Evolutionary conservation across 2,329 filamentous ascomycete species (phyloP).

Genomic region (Penicillium sclerotigenum): DNA sequence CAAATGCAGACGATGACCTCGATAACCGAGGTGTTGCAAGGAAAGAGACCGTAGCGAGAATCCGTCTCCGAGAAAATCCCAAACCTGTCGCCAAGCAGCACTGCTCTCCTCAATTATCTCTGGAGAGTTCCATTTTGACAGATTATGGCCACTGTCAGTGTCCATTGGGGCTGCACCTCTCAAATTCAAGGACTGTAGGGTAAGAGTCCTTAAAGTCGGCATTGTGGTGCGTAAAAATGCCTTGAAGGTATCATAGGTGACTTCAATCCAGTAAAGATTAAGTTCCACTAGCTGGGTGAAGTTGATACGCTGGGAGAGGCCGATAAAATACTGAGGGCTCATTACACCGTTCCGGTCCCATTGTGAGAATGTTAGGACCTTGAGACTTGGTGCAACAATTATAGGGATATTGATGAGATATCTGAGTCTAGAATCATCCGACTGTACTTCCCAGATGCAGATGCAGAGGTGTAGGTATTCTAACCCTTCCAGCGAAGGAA

Average conservation of each 20-base stretch:
- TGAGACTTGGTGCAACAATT: neutral
- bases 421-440: neutral
- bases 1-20: neutral
- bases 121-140: neutral
- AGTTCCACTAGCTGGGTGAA: neutral
- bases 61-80: neutral
- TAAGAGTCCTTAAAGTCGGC: neutral
- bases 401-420: neutral
- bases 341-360: neutral
- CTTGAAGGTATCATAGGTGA: neutral
- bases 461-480: neutral
- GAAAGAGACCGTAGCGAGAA: neutral
- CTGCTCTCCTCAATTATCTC: neutral
- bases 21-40: neutral
- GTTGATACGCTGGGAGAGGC: neutral
- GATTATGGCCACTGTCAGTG: neutral
- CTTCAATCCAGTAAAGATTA: constrained; percentile 1
- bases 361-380: neutral
- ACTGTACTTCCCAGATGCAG: neutral
- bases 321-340: neutral
- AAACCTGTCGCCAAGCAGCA: constrained; percentile 1
- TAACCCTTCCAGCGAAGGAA: neutral
- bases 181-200: neutral
- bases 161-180: neutral
- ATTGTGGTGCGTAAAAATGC: neutral